A percentile compares a stretch with the other conserved stretches of the same genome.
Conservation (phyloP, 805 yeast genomes). For the Peterozyma xylosa region DNA sequence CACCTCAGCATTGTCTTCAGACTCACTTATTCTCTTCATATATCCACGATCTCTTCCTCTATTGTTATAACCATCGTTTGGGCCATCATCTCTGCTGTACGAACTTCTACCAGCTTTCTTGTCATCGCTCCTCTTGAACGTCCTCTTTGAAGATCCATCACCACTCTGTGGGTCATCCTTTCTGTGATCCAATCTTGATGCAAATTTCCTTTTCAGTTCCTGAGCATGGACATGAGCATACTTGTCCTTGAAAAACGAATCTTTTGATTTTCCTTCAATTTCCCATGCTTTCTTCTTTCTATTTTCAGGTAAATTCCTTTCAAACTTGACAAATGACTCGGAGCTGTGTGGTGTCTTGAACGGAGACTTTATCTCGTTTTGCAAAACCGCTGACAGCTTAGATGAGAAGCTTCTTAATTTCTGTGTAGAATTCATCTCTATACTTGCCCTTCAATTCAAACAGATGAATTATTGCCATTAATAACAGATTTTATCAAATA, state of each 20-base stretch:
- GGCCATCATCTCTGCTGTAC: neutral
- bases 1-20: no score
- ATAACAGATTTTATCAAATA: no score
- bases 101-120: slow-evolving; percentile 11
- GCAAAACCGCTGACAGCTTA: neutral
- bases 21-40: neutral
- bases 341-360: slow-evolving; percentile 11
- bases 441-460: no score
- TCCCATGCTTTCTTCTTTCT: slow-evolving; percentile 58
- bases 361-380: slow-evolving; percentile 19
- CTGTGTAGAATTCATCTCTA: no score
- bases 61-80: neutral
- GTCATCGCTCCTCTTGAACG: slow-evolving; percentile 13
- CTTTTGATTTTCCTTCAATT: slow-evolving; percentile 50
- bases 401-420: no score
- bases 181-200: no score
- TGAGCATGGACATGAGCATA: slow-evolving; percentile 62
- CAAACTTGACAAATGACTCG: slow-evolving; percentile 20
- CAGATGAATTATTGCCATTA: no score
- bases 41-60: neutral
- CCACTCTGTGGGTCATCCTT: no score
- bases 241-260: slow-evolving; percentile 50
- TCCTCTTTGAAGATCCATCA: slow-evolving; percentile 8
- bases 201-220: slow-evolving; percentile 19
- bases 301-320: slow-evolving; percentile 33